Percentiles rank a stretch among this genome's conserved stretches.
phyloP scores from a whole-genome alignment of 2,329 filamentous ascomycete species.

The Xylaria sp. region DNA sequence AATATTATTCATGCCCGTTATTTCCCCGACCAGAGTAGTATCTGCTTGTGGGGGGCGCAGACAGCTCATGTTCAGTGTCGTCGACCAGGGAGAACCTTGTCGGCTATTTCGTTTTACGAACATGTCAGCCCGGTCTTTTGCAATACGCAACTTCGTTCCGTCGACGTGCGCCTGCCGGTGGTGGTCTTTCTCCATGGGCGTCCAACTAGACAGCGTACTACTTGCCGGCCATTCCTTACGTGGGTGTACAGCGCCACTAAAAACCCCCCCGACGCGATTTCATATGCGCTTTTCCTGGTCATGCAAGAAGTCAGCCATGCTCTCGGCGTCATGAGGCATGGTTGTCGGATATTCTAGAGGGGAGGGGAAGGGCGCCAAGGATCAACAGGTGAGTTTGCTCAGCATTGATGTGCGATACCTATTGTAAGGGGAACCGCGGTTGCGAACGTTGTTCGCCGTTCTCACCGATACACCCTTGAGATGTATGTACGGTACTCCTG shows the following conservation, averaged over 20 bases:
- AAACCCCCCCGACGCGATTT: constrained; percentile 3
- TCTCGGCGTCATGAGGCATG: constrained; percentile 17
- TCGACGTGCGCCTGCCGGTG: neutral
- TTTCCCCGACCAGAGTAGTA: constrained; percentile 18
- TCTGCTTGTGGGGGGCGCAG: neutral
- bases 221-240: constrained; percentile 8
- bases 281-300: neutral
- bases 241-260: neutral
- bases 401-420: neutral
- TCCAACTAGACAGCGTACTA: neutral
- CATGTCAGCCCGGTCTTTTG: constrained; percentile 4
- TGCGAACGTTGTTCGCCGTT: neutral
- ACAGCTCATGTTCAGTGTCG: neutral
- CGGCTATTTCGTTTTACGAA: neutral
- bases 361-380: neutral
- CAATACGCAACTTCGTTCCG: neutral
- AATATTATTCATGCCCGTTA: constrained; percentile 23
- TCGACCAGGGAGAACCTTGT: constrained; percentile 16
- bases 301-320: constrained; percentile 24
- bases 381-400: neutral
- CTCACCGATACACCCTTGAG: constrained; percentile 9
- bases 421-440: neutral
- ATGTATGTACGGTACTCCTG: constrained; percentile 17
- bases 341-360: neutral
- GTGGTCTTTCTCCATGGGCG: constrained; percentile 1